Base-by-base conservation (phyloP, 139 green algal genomes). In the Pleodorina starrii region DNA sequence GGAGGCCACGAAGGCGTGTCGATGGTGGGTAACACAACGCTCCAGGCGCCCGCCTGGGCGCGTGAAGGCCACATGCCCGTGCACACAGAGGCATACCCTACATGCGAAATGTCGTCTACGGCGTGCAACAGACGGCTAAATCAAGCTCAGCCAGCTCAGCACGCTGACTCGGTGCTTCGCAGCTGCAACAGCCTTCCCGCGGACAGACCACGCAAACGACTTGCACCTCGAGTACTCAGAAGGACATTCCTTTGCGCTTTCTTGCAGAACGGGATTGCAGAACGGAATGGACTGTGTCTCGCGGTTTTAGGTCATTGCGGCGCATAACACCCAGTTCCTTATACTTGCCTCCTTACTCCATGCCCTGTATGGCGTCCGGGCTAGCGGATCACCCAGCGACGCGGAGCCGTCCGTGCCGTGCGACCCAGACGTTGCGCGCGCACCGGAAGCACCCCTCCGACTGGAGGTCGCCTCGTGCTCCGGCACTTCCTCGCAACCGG, bases 291-390 rank as follows among this genome's bases (percentile, higher is more conserved):
- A 66, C 23, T 35, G 23, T 10, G 27, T 57, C 51, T 42, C 0
- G 11, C 16, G 17, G 75, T 36, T 29, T 48, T 84, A 23, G 0
- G 2, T 7, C 5, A 38, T 35, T 43, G 21, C 27, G 19, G 46
- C 44, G 19, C 38, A 6, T 63, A 35, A 68, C 32, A 11, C 29
- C 48, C 11, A 2, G 5, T 42, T 21, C 46, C 75, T 35, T 38
- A 23, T 35, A 72, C 60, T 77, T 66, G 43, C 81, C 63, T 87
- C 81, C 36, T 77, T 77, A 17, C 16, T 77, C 81, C 81, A 87
- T 27, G 81, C 81, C 25, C 46, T 77, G n/a, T 87, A 87, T 38
- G 81, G 29, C 19, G 81, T 77, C 10, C 81, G 60, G 2, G 42
- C 27, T 54, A 51, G 54, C 32, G 60, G 81, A 42, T 87, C 81